Conservation (phyloP, 192 early-diverging fungal genomes). For the Obelidium mucronatum region DNA sequence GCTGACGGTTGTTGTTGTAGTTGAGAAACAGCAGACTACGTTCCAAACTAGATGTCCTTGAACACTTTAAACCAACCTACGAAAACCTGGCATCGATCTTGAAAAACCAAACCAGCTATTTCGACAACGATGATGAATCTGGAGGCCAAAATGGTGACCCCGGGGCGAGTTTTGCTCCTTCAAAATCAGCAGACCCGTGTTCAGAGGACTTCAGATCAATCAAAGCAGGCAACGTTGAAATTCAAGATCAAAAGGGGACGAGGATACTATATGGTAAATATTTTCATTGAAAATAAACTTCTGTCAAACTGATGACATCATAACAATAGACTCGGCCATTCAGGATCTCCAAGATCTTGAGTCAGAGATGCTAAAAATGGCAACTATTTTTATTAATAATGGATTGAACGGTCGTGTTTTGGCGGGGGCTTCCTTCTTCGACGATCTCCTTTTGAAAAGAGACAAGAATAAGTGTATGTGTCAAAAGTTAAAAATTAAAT, state of each 20-base stretch:
- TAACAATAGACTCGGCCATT: conserved; percentile 50
- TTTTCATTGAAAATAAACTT: conserved; percentile 30
- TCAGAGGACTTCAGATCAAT: conserved; percentile 53
- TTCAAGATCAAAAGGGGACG: conserved; percentile 50
- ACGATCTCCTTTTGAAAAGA: conserved; percentile 50
- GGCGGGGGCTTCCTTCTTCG: conserved; percentile 39
- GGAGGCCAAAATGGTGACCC: no score
- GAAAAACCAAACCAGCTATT: conserved; percentile 1
- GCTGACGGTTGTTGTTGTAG: background rate
- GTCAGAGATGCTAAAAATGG: conserved; percentile 50
- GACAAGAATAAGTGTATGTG: conserved; percentile 43
- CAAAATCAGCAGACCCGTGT: background rate
- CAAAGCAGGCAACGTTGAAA: conserved; percentile 35
- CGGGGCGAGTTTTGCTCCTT: background rate
- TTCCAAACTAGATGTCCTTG: conserved; percentile 49
- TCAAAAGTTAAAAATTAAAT: background rate
- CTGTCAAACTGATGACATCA: background rate
- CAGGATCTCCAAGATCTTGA: conserved; percentile 56
- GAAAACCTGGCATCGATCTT: conserved; percentile 13
- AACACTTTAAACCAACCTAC: conserved; percentile 28
- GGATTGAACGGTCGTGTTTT: conserved; percentile 24
- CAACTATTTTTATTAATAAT: conserved; percentile 59
- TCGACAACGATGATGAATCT: background rate
- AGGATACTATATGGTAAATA: conserved; percentile 56
- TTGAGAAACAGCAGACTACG: conserved; percentile 12